Evolutionary conservation across 495 filamentous ascomycete species (phyloP).

Genomic region (Elaphomyces granulatus): DNA sequence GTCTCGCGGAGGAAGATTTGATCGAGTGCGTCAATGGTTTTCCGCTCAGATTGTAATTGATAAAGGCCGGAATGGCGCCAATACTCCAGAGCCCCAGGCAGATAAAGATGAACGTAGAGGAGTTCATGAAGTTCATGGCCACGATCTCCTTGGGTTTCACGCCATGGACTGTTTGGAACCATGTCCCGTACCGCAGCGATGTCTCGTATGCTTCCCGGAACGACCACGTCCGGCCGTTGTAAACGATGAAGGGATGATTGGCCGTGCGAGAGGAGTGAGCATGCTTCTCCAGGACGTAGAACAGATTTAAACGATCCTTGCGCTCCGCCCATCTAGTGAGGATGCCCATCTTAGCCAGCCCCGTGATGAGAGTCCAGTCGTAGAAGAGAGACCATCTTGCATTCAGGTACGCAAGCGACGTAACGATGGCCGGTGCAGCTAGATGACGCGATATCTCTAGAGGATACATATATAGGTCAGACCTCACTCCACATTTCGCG

Average conservation of each 20-base stretch:
- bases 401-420: constrained; percentile 67
- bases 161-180: constrained; percentile 56
- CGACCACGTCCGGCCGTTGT: constrained; percentile 61
- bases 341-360: constrained; percentile 30
- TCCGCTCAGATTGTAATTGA: constrained; percentile 82
- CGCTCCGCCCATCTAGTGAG: constrained; percentile 29
- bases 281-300: constrained; percentile 62
- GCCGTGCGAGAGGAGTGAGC: constrained; percentile 44
- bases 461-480: no score
- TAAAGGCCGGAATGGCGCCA: constrained; percentile 78
- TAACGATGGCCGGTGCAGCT: constrained; percentile 48
- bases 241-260: constrained; percentile 52
- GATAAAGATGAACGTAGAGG: constrained; percentile 68
- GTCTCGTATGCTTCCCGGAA: constrained; percentile 69
- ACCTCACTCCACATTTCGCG: no score
- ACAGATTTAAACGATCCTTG: constrained; percentile 52
- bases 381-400: constrained; percentile 53
- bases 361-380: constrained; percentile 43
- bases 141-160: constrained; percentile 70
- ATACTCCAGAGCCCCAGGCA: constrained; percentile 78
- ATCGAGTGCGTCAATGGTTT: constrained; percentile 70
- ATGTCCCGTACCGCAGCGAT: constrained; percentile 64
- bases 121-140: constrained; percentile 81
- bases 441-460: constrained; percentile 33
- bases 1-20: constrained; percentile 47